A percentile compares a stretch with the other conserved stretches of the same genome.
phyloP scores from a whole-genome alignment of 495 filamentous ascomycete genomes.

The Aspergillus hancockii region DNA sequence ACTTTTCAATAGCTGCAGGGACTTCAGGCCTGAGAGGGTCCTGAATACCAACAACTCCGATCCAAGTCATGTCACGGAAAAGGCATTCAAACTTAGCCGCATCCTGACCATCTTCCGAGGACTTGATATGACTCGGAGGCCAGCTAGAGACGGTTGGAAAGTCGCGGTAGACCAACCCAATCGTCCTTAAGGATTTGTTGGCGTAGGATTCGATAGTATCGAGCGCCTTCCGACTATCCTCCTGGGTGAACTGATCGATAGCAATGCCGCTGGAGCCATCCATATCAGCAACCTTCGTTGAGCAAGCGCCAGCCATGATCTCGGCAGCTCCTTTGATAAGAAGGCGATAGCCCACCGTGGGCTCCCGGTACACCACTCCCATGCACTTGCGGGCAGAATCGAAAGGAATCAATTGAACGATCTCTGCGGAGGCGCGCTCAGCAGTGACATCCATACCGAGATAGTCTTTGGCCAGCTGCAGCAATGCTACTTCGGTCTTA shows the following conservation, averaged over 20 bases:
- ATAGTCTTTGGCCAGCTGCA: slow-evolving; percentile 60
- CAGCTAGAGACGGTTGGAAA: slow-evolving; percentile 60
- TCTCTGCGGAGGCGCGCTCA: slow-evolving; percentile 58
- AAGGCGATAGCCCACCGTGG: slow-evolving; percentile 57
- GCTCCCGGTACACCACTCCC: slow-evolving; percentile 62
- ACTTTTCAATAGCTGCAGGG: slow-evolving; percentile 69
- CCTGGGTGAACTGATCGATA: slow-evolving; percentile 35
- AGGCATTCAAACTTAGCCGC: slow-evolving; percentile 57
- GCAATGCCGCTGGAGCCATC: slow-evolving; percentile 33
- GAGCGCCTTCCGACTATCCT: slow-evolving; percentile 30
- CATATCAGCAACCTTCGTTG: slow-evolving; percentile 31
- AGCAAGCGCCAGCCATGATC: slow-evolving; percentile 58
- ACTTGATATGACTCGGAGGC: slow-evolving; percentile 53
- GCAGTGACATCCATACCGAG: slow-evolving; percentile 63
- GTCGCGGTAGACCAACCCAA: slow-evolving; percentile 64
- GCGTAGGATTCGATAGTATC: slow-evolving; percentile 58
- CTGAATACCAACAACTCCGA: slow-evolving; percentile 66
- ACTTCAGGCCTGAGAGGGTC: slow-evolving; percentile 74
- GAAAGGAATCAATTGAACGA: slow-evolving; percentile 67
- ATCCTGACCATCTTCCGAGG: slow-evolving; percentile 50
- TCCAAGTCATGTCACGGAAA: slow-evolving; percentile 61
- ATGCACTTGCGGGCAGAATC: slow-evolving; percentile 71
- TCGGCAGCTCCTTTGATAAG: slow-evolving; percentile 72
- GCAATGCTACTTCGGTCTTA: slow-evolving; percentile 70
- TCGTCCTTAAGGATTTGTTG: slow-evolving; percentile 59